Evolutionary conservation across 352 stramenopile species (phyloP).

Genomic region (Aphanomyces astaci): DNA sequence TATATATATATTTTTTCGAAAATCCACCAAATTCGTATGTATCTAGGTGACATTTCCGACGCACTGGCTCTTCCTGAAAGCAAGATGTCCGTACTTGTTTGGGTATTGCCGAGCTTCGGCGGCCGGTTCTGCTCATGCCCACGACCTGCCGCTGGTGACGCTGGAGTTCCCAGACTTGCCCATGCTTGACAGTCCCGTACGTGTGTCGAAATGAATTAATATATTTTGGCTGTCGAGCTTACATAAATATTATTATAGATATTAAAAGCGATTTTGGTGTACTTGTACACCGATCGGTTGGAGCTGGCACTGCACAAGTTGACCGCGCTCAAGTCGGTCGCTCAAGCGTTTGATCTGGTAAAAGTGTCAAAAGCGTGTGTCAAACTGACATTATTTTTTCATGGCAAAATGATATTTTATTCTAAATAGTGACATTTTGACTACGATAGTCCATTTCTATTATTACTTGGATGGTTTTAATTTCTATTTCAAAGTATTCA

Average conservation of each 20-base stretch:
- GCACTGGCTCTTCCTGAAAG: constrained; percentile 17
- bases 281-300: constrained; percentile 63
- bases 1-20: no score
- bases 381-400: no score
- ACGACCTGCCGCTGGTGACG: not conserved
- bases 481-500: no score
- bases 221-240: no score
- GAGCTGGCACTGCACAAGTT: constrained; percentile 58
- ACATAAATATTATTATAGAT: constrained; percentile 34
- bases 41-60: not conserved
- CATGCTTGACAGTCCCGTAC: not conserved
- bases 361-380: no score
- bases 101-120: constrained; percentile 4
- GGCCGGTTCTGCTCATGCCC: not conserved
- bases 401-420: no score
- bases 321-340: constrained; percentile 43
- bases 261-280: constrained; percentile 53
- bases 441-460: no score
- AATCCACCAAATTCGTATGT: not conserved
- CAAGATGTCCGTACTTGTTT: constrained; percentile 14
- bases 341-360: constrained; percentile 23
- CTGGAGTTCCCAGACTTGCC: not conserved
- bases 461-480: no score
- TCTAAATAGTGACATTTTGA: no score
- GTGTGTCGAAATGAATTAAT: not conserved